Percentiles rank a stretch among this genome's conserved stretches.
Evolutionary conservation across 768 basidiomycete species (phyloP).

Genomic region (Calocybe gangraenosa): DNA sequence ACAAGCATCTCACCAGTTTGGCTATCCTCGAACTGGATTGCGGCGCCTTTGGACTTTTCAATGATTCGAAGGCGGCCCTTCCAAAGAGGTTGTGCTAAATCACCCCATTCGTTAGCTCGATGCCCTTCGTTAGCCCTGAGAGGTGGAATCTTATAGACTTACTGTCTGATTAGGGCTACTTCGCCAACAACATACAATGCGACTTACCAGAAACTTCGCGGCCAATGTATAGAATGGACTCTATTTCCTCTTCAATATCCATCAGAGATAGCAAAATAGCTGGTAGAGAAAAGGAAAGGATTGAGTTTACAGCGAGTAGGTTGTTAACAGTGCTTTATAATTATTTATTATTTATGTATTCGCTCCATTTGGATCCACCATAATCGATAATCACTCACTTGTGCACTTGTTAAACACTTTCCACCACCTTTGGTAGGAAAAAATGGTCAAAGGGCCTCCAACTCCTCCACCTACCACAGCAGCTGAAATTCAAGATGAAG

Average conservation of each 20-base stretch:
- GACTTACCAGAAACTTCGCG: constrained; percentile 82
- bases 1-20: constrained; percentile 57
- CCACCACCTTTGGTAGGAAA: no score
- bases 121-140: constrained; percentile 85
- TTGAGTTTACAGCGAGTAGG: no score
- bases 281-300: no score
- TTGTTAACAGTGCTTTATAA: neutral
- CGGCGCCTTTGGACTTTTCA: constrained; percentile 66
- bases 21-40: constrained; percentile 76
- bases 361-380: no score
- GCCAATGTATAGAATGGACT: constrained; percentile 87
- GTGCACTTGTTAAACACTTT: no score
- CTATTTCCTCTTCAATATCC: constrained; percentile 74
- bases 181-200: constrained; percentile 1
- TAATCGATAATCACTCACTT: no score
- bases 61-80: constrained; percentile 86
- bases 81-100: constrained; percentile 81
- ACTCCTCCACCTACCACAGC: constrained; percentile 61
- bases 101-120: constrained; percentile 91
- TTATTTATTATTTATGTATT: neutral
- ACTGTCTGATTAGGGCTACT: constrained; percentile 10
- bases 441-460: constrained; percentile 56
- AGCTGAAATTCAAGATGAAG: constrained; percentile 53
- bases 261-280: constrained; percentile 23
- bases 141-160: constrained; percentile 91